Base-by-base conservation (phyloP, 2,329 filamentous ascomycete species). In the Epicoccum sorghinum region DNA sequence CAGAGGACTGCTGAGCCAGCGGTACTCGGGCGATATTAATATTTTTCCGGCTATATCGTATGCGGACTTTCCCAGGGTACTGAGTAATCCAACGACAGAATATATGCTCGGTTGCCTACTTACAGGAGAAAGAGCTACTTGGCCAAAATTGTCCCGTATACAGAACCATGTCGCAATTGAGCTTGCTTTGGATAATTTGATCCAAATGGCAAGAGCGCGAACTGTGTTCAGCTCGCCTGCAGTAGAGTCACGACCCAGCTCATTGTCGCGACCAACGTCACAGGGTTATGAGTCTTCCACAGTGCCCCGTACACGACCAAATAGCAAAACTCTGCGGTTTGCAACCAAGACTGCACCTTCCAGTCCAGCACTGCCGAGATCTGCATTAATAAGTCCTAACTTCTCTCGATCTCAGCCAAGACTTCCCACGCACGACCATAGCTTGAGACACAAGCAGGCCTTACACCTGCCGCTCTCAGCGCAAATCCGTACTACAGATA, bases 11-110 rank as follows among this genome's bases (percentile, higher is more conserved):
- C 81, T 98, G 44, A 93, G 87, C 60, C 93, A 98, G 68, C 91
- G 89, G 60, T 98, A 98, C 68, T 93, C 90, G 2, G 93, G 93
- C 6, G 93, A 98, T 73, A 96, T 98, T 70, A 98, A 92, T 39
- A 96, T 98, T 48, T 81, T 96, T 29, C 93, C 93, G 0, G 86
- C 91, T 48, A 88, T 96, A 53, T 84, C 83, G 4, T 86, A 89
- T 47, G 82, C 86, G 7, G 88, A 96, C 58, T 84, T 96, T 22
- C 88, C 89, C 0, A 83, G 84, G 7, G 86, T 97, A 24, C 79
- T 98, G 39, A 88, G 83, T 59, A 98, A 98, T 54, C 93, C 93
- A 1, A 92, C 89, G 0, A 78, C 86, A 0, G 90, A 93, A 4
- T 98, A 96, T 71, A 96, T 98, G 90, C 74, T 88, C 4, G 83